Base-by-base conservation (phyloP, 805 yeast genomes). In the Ogataea pilisensis region DNA sequence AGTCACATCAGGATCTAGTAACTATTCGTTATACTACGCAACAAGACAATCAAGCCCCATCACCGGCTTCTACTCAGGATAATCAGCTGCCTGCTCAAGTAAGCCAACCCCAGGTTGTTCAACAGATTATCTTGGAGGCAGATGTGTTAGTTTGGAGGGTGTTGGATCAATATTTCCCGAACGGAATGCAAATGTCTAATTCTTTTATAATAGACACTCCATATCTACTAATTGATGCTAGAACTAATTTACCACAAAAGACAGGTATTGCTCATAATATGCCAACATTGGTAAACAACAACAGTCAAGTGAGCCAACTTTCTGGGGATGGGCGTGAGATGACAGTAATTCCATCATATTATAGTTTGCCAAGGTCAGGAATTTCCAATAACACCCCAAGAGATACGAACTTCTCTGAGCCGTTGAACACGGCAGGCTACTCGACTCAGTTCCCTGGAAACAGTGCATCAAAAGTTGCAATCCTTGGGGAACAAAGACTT, bases 171-270 rank as follows among this genome's bases (percentile, higher is more conserved):
- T 73, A 71, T 50, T 85, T 65, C 54, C 86, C 89, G 0, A 57
- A 65, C n/a, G 87, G 88, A 0, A 85, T 83, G 89, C 48, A 58
- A 2, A 73, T 82, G 71, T 63, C 65, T 14, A 87, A 82, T 37
- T 83, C 91, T 0, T 67, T 85, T 24, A 57, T 82, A 2, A 69
- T 84, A 12, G 85, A 75, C n/a, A 60, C 68, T 0, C 72, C 76
- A 12, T 43, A 47, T 19, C 48, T 51, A 20, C 31, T 43, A 20
- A 24, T 29, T 21, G 46, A 51, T 28, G 37, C 24, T 18, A 28
- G 48, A 20, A 19, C 31, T 8, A n/a, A n/a, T 26, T 5, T 34
- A 20, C 27, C 38, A 30, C 20, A 26, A 21, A 39, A 43, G 24
- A 16, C 44, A 16, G n/a, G 12, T 16, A 17, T 14, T n/a, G 25